These are phyloP conservation scores for Pseudogymnoascus sp. DNA, from an alignment of 2,329 filamentous ascomycete species.

Conservation along the genomic window DNA sequence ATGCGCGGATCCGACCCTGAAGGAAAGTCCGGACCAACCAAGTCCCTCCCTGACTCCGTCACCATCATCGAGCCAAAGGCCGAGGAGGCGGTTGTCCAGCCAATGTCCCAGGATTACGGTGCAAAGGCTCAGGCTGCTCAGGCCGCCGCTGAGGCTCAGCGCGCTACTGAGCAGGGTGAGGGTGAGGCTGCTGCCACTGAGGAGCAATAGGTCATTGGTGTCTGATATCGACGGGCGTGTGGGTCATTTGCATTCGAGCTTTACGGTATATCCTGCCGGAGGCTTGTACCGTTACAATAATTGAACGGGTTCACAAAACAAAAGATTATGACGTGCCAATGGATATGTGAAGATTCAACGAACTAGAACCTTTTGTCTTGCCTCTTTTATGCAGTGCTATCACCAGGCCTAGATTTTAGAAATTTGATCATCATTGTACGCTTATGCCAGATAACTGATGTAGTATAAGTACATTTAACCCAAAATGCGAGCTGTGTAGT, in stretches of 20 bases:
- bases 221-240: conserved; percentile 25
- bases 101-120: conserved; percentile 97
- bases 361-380: not conserved
- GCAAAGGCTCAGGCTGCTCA: conserved; percentile 74
- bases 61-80: conserved; percentile 99
- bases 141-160: conserved; percentile 56
- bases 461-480: conserved; percentile 4
- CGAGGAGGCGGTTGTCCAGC: conserved; percentile 90
- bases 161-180: conserved; percentile 44
- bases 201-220: conserved; percentile 27
- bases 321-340: conserved; percentile 23
- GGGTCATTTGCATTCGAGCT: conserved; percentile 26
- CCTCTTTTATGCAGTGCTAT: not conserved
- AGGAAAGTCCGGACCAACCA: conserved; percentile 96
- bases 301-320: conserved; percentile 20
- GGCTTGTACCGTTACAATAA: conserved; percentile 27
- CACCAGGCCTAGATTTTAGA: conserved; percentile 4
- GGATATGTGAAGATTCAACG: conserved; percentile 30
- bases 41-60: conserved; percentile 95
- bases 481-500: conserved; percentile 3
- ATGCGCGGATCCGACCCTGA: conserved; percentile 99
- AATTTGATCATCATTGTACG: conserved; percentile 3
- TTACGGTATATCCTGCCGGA: conserved; percentile 21
- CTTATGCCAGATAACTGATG: conserved; percentile 1
- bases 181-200: conserved; percentile 41